These are phyloP conservation scores for Lanmaoa rubissima DNA, from an alignment of 768 basidiomycete genomes.

Conservation along the genomic window DNA sequence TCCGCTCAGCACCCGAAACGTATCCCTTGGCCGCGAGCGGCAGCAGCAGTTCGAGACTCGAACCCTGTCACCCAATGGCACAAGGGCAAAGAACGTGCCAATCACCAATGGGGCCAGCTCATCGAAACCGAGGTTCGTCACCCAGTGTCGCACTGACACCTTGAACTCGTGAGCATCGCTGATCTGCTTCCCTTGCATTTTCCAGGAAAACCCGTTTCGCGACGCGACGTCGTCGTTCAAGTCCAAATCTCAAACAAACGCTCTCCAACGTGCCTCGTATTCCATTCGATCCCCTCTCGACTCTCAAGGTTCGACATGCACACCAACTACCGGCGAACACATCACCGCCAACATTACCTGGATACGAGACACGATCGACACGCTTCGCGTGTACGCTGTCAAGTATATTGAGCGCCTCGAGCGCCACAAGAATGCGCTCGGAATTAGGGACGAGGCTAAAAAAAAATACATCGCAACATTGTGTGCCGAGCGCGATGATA, in stretches of 20 bases:
- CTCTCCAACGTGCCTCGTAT: not conserved
- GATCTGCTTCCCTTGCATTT: not conserved
- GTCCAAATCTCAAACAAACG: too few species aligned
- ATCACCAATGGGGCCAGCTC: not conserved
- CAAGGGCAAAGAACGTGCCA: conserved; percentile 24
- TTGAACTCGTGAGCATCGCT: not conserved
- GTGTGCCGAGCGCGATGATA: too few species aligned
- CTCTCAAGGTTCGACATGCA: not conserved
- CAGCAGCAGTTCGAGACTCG: not conserved
- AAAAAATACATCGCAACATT: conserved; percentile 15
- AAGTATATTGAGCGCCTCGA: conserved; percentile 40
- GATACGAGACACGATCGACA: not conserved
- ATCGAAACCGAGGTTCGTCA: too few species aligned
- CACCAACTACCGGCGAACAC: conserved; percentile 22
- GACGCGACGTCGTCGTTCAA: not conserved
- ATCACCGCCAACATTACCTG: conserved; percentile 15
- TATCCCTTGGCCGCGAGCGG: not conserved
- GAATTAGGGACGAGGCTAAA: conserved; percentile 36
- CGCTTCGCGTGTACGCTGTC: conserved; percentile 4
- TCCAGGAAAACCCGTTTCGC: conserved; percentile 18
- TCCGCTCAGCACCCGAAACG: not conserved
- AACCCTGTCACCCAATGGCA: conserved; percentile 19
- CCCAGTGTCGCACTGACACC: not conserved
- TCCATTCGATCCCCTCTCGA: not conserved
- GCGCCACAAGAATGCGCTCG: conserved; percentile 36